These are phyloP conservation scores for Echinosophora koreensis DNA, from an alignment of 306 rosid genomes.

Conservation along the genomic window DNA sequence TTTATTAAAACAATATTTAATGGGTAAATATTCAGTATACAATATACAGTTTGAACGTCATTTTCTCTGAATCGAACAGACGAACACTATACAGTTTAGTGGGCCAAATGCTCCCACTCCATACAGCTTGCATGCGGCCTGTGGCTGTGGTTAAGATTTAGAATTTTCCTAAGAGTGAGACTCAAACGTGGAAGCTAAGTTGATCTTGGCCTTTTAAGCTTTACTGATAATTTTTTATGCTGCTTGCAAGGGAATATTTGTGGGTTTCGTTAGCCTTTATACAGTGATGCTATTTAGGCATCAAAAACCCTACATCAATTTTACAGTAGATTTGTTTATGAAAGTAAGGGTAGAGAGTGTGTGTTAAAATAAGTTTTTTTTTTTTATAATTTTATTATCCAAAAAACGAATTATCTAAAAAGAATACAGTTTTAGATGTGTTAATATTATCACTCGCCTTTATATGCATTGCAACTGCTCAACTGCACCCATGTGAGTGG, in stretches of 20 bases:
- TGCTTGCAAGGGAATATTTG: slow-evolving; percentile 40
- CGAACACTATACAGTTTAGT: no score
- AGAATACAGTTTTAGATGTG: no score
- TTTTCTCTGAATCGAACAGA: not conserved
- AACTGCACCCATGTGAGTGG: slow-evolving; percentile 52
- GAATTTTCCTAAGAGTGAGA: slow-evolving; percentile 29
- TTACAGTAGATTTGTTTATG: no score
- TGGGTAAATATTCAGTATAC: not conserved
- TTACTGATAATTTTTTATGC: not conserved
- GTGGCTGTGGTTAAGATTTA: slow-evolving; percentile 5
- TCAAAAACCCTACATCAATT: no score
- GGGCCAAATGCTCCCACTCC: no score
- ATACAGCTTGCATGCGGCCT: not conserved
- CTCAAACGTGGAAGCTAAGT: slow-evolving; percentile 43
- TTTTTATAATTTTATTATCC: no score
- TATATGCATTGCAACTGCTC: slow-evolving; percentile 13
- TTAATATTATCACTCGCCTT: no score
- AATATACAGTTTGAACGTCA: not conserved
- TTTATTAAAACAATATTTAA: not conserved
- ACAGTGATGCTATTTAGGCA: no score
- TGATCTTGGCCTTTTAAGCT: slow-evolving; percentile 25
- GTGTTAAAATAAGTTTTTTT: no score
- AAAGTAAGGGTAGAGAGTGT: no score
- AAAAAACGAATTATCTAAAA: no score
- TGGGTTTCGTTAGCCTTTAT: slow-evolving; percentile 8